These are phyloP conservation scores for Penicillium silybi DNA, from an alignment of 495 filamentous ascomycete species.

Conservation along the genomic window DNA sequence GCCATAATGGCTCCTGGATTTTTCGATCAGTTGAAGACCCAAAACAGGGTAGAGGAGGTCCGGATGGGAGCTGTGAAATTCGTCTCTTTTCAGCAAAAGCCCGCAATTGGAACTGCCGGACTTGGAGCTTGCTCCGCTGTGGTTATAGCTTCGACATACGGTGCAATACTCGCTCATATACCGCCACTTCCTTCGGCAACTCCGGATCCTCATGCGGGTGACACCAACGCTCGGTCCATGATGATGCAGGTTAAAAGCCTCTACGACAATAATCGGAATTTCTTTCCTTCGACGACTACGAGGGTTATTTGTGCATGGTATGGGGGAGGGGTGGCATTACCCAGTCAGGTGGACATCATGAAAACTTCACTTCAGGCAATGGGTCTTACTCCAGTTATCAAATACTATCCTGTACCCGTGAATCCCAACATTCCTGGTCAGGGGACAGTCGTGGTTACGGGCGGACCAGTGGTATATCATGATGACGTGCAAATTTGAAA, in stretches of 20 bases:
- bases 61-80: too few relatives aligned
- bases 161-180: conserved; percentile 1
- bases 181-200: conserved; percentile 2
- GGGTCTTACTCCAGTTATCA: neutral
- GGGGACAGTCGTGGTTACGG: conserved; percentile 1
- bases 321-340: neutral
- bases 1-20: too few relatives aligned
- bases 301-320: neutral
- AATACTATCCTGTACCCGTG: neutral
- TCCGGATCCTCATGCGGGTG: neutral
- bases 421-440: neutral
- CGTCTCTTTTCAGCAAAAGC: too few relatives aligned
- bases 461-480: neutral
- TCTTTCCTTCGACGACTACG: neutral
- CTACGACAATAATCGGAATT: neutral
- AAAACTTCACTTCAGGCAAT: neutral
- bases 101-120: too few relatives aligned
- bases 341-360: neutral
- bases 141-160: too few relatives aligned
- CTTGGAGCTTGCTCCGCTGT: too few relatives aligned
- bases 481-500: neutral
- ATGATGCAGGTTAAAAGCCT: neutral
- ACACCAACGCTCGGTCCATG: neutral
- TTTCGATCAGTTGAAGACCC: too few relatives aligned
- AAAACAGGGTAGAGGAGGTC: too few relatives aligned